phyloP scores from a whole-genome alignment of 139 green algal genomes.

The Chlorella sp. region DNA sequence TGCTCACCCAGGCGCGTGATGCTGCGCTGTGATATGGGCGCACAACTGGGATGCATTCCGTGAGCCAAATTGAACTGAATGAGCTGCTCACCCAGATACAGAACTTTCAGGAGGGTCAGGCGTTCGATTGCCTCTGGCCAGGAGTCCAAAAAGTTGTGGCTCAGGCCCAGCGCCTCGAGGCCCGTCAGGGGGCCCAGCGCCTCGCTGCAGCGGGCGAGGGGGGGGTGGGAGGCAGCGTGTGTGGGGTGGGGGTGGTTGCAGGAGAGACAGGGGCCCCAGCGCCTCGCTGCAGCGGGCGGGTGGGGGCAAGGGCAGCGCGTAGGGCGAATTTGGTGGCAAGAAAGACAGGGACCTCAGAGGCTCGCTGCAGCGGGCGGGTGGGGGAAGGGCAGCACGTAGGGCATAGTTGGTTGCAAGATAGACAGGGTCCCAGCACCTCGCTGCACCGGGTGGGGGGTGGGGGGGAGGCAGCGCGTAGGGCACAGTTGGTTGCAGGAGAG shows the following conservation, averaged over 20 bases:
- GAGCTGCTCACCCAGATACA: background rate
- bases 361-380: background rate
- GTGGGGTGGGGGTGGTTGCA: background rate
- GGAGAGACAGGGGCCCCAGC: background rate
- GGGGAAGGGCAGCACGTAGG: too few relatives aligned
- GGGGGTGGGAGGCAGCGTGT: background rate
- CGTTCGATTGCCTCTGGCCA: background rate
- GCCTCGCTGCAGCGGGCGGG: background rate
- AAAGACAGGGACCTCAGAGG: background rate
- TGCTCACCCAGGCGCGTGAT: too few relatives aligned
- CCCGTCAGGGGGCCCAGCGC: background rate
- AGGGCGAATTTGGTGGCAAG: background rate
- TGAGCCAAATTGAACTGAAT: too few relatives aligned
- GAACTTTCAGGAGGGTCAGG: background rate
- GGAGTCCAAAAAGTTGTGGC: background rate
- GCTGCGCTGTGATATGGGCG: too few relatives aligned
- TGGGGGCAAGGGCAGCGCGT: background rate
- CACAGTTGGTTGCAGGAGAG: too few relatives aligned
- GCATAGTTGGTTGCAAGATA: too few relatives aligned
- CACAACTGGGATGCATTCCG: too few relatives aligned
- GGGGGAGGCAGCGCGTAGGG: too few relatives aligned
- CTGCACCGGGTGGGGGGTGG: too few relatives aligned
- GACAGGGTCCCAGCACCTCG: too few relatives aligned
- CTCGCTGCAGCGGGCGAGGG: background rate
- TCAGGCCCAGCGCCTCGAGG: conserved; percentile 2